A percentile compares a stretch with the other conserved stretches of the same genome.
Evolutionary conservation across 805 yeast species (phyloP).

Genomic region (Candida tallmaniae): DNA sequence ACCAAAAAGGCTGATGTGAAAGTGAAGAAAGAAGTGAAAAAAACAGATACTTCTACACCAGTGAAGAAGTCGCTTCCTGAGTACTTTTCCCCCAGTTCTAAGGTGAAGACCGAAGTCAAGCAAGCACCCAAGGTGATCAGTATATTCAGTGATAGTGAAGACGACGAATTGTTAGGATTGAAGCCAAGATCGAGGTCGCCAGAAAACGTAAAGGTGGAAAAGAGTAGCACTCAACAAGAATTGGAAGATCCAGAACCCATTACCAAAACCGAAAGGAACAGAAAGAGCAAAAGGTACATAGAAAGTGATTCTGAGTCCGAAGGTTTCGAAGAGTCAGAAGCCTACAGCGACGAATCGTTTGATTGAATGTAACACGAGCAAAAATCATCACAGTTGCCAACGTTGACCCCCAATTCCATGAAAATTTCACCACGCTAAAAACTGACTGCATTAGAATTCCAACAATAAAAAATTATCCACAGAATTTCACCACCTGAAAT

Average conservation of each 20-base stretch:
- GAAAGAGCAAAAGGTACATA: too few relatives aligned
- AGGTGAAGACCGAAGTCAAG: conserved; percentile 4
- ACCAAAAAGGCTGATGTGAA: conserved; percentile 13
- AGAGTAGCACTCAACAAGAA: background rate
- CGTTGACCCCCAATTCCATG: too few relatives aligned
- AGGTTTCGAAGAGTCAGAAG: too few relatives aligned
- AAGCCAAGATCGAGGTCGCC: conserved; percentile 3
- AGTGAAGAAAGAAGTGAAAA: conserved; percentile 1
- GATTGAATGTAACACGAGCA: too few relatives aligned
- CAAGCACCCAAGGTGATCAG: conserved; percentile 11
- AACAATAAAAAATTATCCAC: too few relatives aligned
- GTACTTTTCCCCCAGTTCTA: conserved; percentile 16
- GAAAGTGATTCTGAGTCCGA: too few relatives aligned
- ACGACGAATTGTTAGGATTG: conserved; percentile 25
- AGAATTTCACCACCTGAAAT: too few relatives aligned
- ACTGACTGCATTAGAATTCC: too few relatives aligned
- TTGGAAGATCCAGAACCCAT: background rate
- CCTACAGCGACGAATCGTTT: too few relatives aligned
- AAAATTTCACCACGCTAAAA: too few relatives aligned
- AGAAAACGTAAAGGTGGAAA: background rate
- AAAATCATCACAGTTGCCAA: too few relatives aligned
- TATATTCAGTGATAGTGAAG: conserved; percentile 31
- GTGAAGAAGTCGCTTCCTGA: conserved; percentile 12
- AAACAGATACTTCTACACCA: conserved; percentile 3
- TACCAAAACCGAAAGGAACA: too few relatives aligned